Conservation (phyloP, 768 basidiomycete genomes). For the Austroboletus eburneus region DNA sequence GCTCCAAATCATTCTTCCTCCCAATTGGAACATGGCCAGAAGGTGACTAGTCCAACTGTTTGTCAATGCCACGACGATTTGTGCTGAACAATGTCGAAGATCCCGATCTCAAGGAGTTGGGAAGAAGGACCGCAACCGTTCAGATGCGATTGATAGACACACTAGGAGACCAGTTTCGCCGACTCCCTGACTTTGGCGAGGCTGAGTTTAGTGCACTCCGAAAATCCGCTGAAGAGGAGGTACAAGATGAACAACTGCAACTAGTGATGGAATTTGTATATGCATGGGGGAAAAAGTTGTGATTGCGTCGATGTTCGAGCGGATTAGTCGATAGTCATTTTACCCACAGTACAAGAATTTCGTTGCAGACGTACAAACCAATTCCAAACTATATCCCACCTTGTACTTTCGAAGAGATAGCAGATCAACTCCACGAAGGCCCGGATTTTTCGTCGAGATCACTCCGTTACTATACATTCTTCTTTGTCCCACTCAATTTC, state of each 20-base stretch:
- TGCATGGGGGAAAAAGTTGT: slow-evolving; percentile 2
- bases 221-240: neutral
- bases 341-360: too few species aligned
- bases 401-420: too few species aligned
- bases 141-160: slow-evolving; percentile 3
- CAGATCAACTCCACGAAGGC: too few species aligned
- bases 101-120: slow-evolving; percentile 2
- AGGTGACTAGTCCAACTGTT: neutral
- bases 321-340: too few species aligned
- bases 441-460: neutral
- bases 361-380: neutral
- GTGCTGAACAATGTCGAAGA: neutral
- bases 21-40: slow-evolving; percentile 7
- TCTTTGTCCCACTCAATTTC: slow-evolving; percentile 58
- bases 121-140: slow-evolving; percentile 1
- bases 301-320: too few species aligned
- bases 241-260: neutral
- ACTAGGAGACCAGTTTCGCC: slow-evolving; percentile 5
- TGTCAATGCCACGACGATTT: neutral
- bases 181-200: neutral
- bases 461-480: slow-evolving; percentile 18
- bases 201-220: slow-evolving; percentile 1
- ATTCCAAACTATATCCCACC: neutral
- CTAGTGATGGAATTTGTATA: slow-evolving; percentile 3
- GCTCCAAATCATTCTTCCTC: neutral